phyloP scores from a whole-genome alignment of 208 protist genomes.

The Endotrypanum monterogeii region DNA sequence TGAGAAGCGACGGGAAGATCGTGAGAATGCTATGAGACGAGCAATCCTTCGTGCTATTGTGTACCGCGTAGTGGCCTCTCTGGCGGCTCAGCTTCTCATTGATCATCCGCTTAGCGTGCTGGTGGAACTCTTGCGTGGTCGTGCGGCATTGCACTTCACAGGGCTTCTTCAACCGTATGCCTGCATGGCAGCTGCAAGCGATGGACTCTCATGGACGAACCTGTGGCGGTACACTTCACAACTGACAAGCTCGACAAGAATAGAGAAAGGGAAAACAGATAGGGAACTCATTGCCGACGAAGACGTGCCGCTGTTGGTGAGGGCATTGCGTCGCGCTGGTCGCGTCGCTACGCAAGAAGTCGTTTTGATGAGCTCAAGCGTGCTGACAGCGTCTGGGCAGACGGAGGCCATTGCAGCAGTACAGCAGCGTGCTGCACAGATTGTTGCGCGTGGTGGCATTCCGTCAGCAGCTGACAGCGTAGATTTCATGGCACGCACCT shows the following conservation, averaged over 20 bases:
- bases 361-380: conserved; percentile 31
- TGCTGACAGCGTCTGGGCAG: conserved; percentile 47
- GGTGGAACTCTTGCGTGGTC: conserved; percentile 65
- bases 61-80: conserved; percentile 64
- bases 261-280: neutral
- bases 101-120: conserved; percentile 76
- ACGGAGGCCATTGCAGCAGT: conserved; percentile 42
- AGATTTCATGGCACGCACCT: conserved; percentile 45
- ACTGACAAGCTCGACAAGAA: neutral
- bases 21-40: conserved; percentile 31
- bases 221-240: conserved; percentile 13
- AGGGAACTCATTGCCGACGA: conserved; percentile 13
- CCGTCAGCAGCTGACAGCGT: conserved; percentile 60
- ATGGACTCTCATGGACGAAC: conserved; percentile 18
- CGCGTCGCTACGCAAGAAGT: conserved; percentile 48
- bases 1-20: conserved; percentile 28
- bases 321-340: conserved; percentile 45
- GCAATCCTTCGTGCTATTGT: conserved; percentile 74
- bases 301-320: conserved; percentile 39
- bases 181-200: conserved; percentile 13
- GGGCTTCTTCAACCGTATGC: conserved; percentile 63
- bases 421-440: conserved; percentile 26
- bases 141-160: conserved; percentile 68
- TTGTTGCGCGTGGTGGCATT: conserved; percentile 20
- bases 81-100: conserved; percentile 65